phyloP scores from a whole-genome alignment of 2,329 filamentous ascomycete genomes.

The Intubia oerlemansii region DNA sequence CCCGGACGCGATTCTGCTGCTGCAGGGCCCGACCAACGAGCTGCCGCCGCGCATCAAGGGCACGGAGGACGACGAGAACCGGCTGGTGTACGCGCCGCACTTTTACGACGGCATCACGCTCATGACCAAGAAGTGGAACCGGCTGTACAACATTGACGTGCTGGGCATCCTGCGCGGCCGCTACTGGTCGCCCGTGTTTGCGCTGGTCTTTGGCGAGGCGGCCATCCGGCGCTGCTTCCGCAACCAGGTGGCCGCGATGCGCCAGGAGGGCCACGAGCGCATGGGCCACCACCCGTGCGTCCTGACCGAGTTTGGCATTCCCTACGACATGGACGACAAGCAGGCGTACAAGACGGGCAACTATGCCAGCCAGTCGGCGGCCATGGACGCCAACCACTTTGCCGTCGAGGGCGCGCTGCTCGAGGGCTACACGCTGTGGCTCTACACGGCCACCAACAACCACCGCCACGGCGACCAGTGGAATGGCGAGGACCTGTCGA shows the following conservation, averaged over 20 bases:
- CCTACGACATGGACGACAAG: constrained; percentile 97
- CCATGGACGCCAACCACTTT: constrained; percentile 92
- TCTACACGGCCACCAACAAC: constrained; percentile 65
- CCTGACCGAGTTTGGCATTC: constrained; percentile 90
- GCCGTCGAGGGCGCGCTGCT: constrained; percentile 66
- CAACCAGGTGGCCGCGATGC: constrained; percentile 66
- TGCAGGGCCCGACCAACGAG: constrained; percentile 81
- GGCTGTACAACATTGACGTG: constrained; percentile 91
- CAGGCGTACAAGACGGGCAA: constrained; percentile 89
- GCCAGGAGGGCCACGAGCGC: constrained; percentile 69
- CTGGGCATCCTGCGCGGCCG: constrained; percentile 76
- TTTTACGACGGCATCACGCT: constrained; percentile 95
- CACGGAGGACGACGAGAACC: constrained; percentile 70
- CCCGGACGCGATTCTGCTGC: constrained; percentile 65
- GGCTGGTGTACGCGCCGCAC: constrained; percentile 82
- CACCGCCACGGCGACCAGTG: constrained; percentile 83
- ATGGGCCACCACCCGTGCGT: constrained; percentile 78
- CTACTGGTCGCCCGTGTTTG: constrained; percentile 76
- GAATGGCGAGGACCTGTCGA: constrained; percentile 94
- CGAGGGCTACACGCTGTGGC: constrained; percentile 78
- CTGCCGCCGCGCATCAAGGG: constrained; percentile 76
- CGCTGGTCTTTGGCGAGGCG: constrained; percentile 77
- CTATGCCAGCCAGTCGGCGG: constrained; percentile 77
- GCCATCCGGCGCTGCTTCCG: constrained; percentile 86
- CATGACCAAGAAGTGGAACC: constrained; percentile 98